Evolutionary conservation across 495 filamentous ascomycete genomes (phyloP), one percentile per base, ranked within the genome.

Genomic region (Annulohypoxylon bovei): DNA sequence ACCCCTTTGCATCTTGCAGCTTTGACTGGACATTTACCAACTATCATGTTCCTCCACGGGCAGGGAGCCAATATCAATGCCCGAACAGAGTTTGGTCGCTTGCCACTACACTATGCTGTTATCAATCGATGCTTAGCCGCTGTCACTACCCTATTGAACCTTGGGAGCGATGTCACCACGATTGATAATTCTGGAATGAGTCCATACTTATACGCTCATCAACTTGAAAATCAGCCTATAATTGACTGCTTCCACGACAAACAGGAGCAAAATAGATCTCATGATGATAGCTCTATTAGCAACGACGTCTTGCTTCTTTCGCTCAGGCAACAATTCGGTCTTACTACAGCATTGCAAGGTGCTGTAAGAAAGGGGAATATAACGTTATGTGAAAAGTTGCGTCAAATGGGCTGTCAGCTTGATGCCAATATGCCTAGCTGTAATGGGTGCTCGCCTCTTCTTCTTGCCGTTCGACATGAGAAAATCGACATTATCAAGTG

Each of bases 1-100:
- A 62, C 58, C 7, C 58, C 44, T 27, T 22, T 62, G 23, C 58
- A 62, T 28, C 35, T 5, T 22, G 58, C 58, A 1, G 58, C 58
- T 39, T 28, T 39, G 0, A 4, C 1, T 0, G 58, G 58, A 39
- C 8, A 28, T 62, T n/a, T n/a, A 33, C 11, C 4, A 11, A 52
- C 5, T 0, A 62, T 62, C 20, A 32, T 20, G 39, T 62, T 37
- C 25, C 58, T 62, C 5, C 20, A 18, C 5, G 9, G 12, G 4
- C 2, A 11, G 3, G 44, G 44, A 28, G 58, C 30, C 1, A 20
- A 62, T 30, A 39, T 62, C 46, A 62, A 62, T 20, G 58, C 58
- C 5, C 16, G 32, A 11, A 39, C 58, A 27, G 18, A 25, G 16
- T 25, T 5, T 0, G 44, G 44, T 16, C 16, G 39, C 0, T 50